Base-by-base conservation (phyloP, 352 stramenopile species). In the Plasmopara halstedii region DNA sequence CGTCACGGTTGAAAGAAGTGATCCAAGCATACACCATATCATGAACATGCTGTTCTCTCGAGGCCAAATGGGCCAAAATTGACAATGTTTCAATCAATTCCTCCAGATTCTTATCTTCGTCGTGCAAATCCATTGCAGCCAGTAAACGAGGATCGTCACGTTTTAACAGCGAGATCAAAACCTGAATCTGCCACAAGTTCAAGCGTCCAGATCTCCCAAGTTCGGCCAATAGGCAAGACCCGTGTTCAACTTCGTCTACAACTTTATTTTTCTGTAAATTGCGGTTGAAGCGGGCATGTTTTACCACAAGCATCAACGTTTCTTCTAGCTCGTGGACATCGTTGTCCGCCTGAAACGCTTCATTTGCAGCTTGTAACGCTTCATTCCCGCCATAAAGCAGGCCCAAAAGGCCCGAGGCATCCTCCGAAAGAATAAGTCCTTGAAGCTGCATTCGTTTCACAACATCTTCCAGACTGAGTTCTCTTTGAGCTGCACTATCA, bases 301-400 rank as follows among this genome's bases (percentile, higher is more conserved):
- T 91, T 17, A 91, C 76, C 13, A 91, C 73, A 5, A 91, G 42
- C n/a, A 86, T 50, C 42, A 91, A 36, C 17, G 79, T 91, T 38
- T 91, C 79, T 17, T 88, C 73, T 4, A 91, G 56, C 38, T 91
- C 79, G 19, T 76, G 76, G 9, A 86, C 64, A 34, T 91, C 79
- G 10, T 69, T 65, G 36, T 91, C 79, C 2, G 70, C 68, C 21
- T 78, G 69, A 47, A 86, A 90, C 0, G 73, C 79, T 35, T 91
- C 79, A 40, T 80, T 80, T 0, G 79, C 79, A 21, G 76, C 79
- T 39, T 82, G 54, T 17, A 91, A 62, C 9, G 79, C 79, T 18
- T 87, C 79, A 19, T 91, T 91, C 14, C 72, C 68, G 26, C 66
- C 66, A 18, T 81, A 63, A 26, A 75, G 86, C 8, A 91, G 49